Conservation (phyloP, 202 grass and related monocot genomes). For the Thinopyrum obtusiflorum region DNA sequence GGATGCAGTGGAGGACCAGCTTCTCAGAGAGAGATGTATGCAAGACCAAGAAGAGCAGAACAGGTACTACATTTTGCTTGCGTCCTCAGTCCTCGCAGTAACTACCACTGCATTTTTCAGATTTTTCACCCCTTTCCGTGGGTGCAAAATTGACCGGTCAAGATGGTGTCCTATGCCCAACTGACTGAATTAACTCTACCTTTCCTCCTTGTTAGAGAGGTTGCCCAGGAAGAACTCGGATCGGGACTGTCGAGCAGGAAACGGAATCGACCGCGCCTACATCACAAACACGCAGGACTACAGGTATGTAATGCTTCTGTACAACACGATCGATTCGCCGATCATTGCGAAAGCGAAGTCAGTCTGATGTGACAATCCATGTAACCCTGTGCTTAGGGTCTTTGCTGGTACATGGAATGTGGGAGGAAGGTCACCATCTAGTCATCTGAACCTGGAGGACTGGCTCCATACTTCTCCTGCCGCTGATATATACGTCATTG, state of each 20-base stretch:
- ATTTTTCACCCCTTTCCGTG: slow-evolving; percentile 3
- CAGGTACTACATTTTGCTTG: slow-evolving; percentile 56
- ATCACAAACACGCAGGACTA: slow-evolving; percentile 75
- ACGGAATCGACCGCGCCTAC: slow-evolving; percentile 53
- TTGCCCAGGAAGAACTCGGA: slow-evolving; percentile 50
- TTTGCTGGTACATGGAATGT: slow-evolving; percentile 96
- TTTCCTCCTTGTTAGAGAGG: slow-evolving; percentile 42
- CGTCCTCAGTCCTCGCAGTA: slow-evolving; percentile 31
- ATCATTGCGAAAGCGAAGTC: slow-evolving; percentile 14
- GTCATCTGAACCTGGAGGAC: slow-evolving; percentile 83
- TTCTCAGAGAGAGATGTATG: slow-evolving; percentile 80
- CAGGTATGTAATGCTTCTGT: slow-evolving; percentile 35
- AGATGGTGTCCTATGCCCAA: slow-evolving; percentile 9
- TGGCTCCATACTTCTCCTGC: slow-evolving; percentile 90
- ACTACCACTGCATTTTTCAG: slow-evolving; percentile 23
- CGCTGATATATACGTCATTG: slow-evolving; percentile 93
- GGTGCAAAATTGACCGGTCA: slow-evolving; percentile 23
- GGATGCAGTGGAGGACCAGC: slow-evolving; percentile 64
- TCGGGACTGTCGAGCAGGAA: slow-evolving; percentile 41
- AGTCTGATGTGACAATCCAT: slow-evolving; percentile 26
- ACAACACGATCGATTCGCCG: neutral
- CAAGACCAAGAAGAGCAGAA: slow-evolving; percentile 87
- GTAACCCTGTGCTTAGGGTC: slow-evolving; percentile 43
- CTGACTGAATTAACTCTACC: slow-evolving; percentile 20
- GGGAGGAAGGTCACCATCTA: slow-evolving; percentile 82